phyloP scores from a whole-genome alignment of 202 grass and related monocot genomes.

The Bolboschoenoplectus hybrid region DNA sequence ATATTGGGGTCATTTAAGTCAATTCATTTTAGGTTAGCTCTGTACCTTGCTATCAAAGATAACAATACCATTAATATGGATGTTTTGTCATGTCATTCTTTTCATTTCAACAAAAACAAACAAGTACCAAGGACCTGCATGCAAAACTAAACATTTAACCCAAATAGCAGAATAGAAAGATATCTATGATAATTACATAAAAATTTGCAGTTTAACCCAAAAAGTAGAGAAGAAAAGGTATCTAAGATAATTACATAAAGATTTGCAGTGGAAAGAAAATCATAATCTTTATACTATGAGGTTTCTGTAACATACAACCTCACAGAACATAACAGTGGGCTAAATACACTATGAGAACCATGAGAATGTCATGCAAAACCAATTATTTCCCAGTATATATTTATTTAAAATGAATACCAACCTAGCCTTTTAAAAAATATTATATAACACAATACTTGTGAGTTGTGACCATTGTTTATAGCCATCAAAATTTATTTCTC shows the following conservation, averaged over 20 bases:
- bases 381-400: not conserved
- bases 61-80: conserved; percentile 39
- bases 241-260: not conserved
- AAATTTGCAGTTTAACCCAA: not conserved
- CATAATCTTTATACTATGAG: not conserved
- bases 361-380: not conserved
- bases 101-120: conserved; percentile 38
- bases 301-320: not conserved
- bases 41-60: conserved; percentile 39
- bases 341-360: not conserved
- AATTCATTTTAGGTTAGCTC: not conserved
- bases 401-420: not conserved
- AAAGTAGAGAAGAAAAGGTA: not conserved
- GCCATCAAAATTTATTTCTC: not conserved
- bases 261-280: not conserved
- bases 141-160: conserved; percentile 48
- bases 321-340: not conserved
- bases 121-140: conserved; percentile 42
- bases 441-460: not conserved
- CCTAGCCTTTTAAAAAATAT: not conserved
- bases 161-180: conserved; percentile 2
- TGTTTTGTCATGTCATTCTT: conserved; percentile 43
- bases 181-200: not conserved
- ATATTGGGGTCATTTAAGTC: not conserved
- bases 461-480: not conserved